These are phyloP conservation scores for Glutinoglossum americanum DNA, from an alignment of 495 filamentous ascomycete genomes.

Conservation along the genomic window DNA sequence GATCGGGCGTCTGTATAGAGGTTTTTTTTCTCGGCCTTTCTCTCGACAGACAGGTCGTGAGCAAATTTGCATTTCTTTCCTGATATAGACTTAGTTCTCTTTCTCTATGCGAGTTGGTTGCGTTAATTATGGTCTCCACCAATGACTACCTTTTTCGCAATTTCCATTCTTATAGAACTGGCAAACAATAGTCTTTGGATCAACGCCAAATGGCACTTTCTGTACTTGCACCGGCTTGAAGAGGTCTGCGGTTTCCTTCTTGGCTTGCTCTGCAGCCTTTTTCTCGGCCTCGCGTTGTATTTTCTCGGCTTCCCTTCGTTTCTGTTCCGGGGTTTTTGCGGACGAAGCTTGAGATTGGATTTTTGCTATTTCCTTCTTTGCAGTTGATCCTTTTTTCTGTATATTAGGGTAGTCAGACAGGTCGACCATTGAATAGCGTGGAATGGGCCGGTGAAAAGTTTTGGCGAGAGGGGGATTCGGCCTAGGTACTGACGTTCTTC, in stretches of 20 bases:
- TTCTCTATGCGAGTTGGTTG: not conserved
- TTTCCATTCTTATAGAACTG: constrained; percentile 89
- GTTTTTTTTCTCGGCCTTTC: constrained; percentile 80
- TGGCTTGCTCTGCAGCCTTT: constrained; percentile 63
- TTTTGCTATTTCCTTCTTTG: constrained; percentile 73
- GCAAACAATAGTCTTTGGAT: constrained; percentile 96
- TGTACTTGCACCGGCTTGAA: constrained; percentile 91
- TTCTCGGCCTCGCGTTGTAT: constrained; percentile 65
- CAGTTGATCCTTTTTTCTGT: constrained; percentile 79
- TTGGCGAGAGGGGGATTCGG: constrained; percentile 7
- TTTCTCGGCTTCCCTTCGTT: constrained; percentile 78
- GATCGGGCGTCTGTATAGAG: constrained; percentile 75
- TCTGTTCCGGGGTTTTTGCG: constrained; percentile 62
- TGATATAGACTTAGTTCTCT: constrained; percentile 1
- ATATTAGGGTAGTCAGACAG: constrained; percentile 3
- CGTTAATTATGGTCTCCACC: not conserved
- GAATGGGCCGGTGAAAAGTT: not conserved
- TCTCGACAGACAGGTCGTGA: constrained; percentile 72
- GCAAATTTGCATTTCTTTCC: constrained; percentile 90
- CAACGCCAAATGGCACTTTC: constrained; percentile 92
- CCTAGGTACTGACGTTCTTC: constrained; percentile 55
- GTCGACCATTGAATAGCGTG: not conserved
- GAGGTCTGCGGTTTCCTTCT: constrained; percentile 55
- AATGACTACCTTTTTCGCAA: constrained; percentile 57
- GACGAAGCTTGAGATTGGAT: constrained; percentile 47